phyloP scores from a whole-genome alignment of 768 basidiomycete species.

The Glaciozyma antarctica region DNA sequence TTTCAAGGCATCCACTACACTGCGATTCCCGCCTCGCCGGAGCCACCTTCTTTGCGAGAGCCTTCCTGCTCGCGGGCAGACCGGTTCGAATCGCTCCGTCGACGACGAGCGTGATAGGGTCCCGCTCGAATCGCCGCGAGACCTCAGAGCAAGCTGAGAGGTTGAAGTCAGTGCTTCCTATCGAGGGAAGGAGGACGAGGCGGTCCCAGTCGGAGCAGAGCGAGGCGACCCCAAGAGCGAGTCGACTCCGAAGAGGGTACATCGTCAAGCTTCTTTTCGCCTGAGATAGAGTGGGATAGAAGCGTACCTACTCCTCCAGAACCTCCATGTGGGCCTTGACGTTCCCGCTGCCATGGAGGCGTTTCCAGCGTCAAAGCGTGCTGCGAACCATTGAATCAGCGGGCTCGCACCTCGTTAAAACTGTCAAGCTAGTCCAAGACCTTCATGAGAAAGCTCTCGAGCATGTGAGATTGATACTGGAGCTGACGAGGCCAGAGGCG shows the following conservation, averaged over 20 bases:
- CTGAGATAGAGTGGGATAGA: no score
- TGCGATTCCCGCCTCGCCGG: conserved; percentile 52
- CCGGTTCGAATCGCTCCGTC: background rate
- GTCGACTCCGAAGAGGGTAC: background rate
- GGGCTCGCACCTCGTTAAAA: no score
- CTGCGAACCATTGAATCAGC: background rate
- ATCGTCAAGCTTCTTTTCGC: no score
- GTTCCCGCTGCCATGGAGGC: background rate
- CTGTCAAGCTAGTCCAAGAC: no score
- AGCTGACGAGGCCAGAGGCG: background rate
- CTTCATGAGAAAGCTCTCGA: no score
- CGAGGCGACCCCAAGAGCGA: background rate
- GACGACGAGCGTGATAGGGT: background rate
- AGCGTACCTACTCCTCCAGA: background rate
- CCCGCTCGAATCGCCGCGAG: background rate
- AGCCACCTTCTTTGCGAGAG: conserved; percentile 52
- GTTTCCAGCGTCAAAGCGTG: background rate
- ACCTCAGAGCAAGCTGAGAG: no score
- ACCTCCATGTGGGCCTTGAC: background rate
- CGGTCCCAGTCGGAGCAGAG: background rate
- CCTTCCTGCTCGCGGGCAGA: conserved; percentile 41
- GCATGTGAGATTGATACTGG: no score
- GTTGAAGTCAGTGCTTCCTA: background rate
- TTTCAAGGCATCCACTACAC: conserved; percentile 57
- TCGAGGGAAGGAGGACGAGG: background rate